Evolutionary conservation across 2,329 filamentous ascomycete genomes (phyloP).

Genomic region (Arthrocladium fulminans): DNA sequence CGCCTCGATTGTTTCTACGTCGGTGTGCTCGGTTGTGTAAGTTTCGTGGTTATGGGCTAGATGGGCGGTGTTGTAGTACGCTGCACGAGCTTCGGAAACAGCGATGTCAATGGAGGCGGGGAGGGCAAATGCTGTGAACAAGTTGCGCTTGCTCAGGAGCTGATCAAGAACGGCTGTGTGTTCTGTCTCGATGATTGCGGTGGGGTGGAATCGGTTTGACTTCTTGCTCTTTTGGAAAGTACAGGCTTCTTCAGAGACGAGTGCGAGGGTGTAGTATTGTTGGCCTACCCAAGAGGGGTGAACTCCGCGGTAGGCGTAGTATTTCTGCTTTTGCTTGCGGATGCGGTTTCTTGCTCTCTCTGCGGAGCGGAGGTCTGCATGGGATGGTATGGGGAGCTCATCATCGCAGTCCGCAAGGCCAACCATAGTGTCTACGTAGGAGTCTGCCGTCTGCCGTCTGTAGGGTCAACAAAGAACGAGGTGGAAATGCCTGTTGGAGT

Average conservation of each 20-base stretch:
- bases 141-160: background rate
- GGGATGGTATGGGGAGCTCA: background rate
- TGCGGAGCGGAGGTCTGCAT: slow-evolving; percentile 13
- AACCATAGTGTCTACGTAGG: too few species aligned
- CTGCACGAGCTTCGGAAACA: background rate
- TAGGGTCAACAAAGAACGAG: too few species aligned
- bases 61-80: background rate
- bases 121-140: background rate
- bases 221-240: background rate
- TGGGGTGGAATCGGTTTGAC: background rate
- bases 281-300: slow-evolving; percentile 15
- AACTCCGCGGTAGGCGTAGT: slow-evolving; percentile 17
- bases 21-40: too few species aligned
- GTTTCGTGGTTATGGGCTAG: background rate
- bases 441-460: too few species aligned
- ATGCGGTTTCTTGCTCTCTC: slow-evolving; percentile 9
- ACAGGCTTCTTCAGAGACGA: background rate
- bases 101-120: background rate
- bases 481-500: background rate
- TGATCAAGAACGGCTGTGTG: background rate
- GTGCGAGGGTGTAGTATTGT: slow-evolving; percentile 8
- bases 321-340: slow-evolving; percentile 16
- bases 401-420: background rate
- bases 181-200: background rate
- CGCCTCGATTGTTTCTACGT: background rate